Percentiles rank a stretch among this genome's conserved stretches.
These are phyloP conservation scores for Pestalotiopsis fici DNA, from an alignment of 2,329 filamentous ascomycete species.

Conservation along the genomic window DNA sequence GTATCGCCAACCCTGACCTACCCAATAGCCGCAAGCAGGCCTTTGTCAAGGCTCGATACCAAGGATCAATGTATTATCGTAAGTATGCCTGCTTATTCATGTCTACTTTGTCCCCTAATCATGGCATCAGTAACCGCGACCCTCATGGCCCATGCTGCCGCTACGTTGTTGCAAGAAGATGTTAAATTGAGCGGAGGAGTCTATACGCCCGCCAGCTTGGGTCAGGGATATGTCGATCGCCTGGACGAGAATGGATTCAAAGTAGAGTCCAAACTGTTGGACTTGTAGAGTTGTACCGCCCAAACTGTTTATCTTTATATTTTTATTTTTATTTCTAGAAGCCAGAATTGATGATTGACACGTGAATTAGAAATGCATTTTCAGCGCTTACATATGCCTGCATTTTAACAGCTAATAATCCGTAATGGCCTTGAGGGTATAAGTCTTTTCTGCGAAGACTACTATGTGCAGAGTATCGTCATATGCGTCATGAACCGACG, in stretches of 20 bases:
- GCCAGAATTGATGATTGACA: too few relatives aligned
- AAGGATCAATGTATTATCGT: slow-evolving; percentile 67
- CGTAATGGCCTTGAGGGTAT: too few relatives aligned
- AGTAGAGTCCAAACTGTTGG: slow-evolving; percentile 55
- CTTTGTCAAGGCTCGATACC: slow-evolving; percentile 53
- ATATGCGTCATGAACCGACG: too few relatives aligned
- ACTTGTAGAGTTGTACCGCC: slow-evolving; percentile 15
- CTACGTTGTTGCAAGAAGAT: slow-evolving; percentile 65
- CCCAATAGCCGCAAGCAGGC: slow-evolving; percentile 46
- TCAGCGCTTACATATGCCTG: too few relatives aligned
- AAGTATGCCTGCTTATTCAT: slow-evolving; percentile 29
- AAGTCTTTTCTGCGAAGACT: too few relatives aligned
- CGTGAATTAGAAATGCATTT: too few relatives aligned
- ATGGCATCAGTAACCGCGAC: slow-evolving; percentile 60
- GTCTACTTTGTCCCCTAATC: neutral
- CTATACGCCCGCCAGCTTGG: slow-evolving; percentile 72
- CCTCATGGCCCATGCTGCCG: slow-evolving; percentile 64
- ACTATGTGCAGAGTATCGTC: too few relatives aligned
- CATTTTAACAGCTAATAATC: too few relatives aligned
- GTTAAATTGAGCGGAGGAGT: slow-evolving; percentile 64
- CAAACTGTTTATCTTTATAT: too few relatives aligned
- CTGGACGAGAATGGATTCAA: slow-evolving; percentile 63
- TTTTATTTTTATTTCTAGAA: too few relatives aligned
- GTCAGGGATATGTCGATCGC: slow-evolving; percentile 66
- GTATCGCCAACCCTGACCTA: slow-evolving; percentile 62